Evolutionary conservation across 2,329 filamentous ascomycete species (phyloP).

Genomic region (Fonsecaea pugnacius): DNA sequence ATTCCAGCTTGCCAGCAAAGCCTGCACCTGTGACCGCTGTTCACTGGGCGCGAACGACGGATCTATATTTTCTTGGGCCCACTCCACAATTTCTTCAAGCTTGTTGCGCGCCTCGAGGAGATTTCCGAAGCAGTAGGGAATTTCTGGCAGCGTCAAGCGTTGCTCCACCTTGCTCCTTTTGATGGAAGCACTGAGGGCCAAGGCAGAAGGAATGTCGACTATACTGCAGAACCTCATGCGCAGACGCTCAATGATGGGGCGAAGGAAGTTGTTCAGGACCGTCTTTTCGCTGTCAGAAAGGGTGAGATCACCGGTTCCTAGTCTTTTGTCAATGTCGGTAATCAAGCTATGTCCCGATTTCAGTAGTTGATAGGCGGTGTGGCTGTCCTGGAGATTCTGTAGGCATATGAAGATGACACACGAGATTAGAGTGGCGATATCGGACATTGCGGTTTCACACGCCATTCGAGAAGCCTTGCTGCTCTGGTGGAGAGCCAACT

Average conservation of each 20-base stretch:
- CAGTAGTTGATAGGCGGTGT: conserved; percentile 34
- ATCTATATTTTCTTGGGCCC: conserved; percentile 32
- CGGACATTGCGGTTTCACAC: conserved; percentile 31
- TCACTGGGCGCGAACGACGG: conserved; percentile 11
- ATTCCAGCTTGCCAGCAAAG: conserved; percentile 29
- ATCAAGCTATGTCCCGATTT: conserved; percentile 33
- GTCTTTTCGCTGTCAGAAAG: conserved; percentile 34
- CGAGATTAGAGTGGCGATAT: conserved; percentile 35
- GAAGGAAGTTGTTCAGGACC: conserved; percentile 33
- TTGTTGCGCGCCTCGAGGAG: conserved; percentile 36
- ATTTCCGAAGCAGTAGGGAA: conserved; percentile 27
- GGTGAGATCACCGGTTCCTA: conserved; percentile 26
- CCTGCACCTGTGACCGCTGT: conserved; percentile 26
- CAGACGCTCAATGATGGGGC: conserved; percentile 35
- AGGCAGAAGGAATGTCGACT: conserved; percentile 34
- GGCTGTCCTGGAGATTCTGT: conserved; percentile 36
- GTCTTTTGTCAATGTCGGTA: conserved; percentile 30
- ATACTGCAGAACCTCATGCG: conserved; percentile 36
- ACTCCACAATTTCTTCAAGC: conserved; percentile 34
- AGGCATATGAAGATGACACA: conserved; percentile 40
- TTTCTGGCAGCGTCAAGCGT: conserved; percentile 22
- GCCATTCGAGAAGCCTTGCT: conserved; percentile 33
- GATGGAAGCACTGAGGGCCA: conserved; percentile 30
- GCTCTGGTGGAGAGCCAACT: conserved; percentile 32
- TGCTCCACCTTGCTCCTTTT: conserved; percentile 23